phyloP scores from a whole-genome alignment of 139 green algal genomes.

The Chlamydomonas sp. region DNA sequence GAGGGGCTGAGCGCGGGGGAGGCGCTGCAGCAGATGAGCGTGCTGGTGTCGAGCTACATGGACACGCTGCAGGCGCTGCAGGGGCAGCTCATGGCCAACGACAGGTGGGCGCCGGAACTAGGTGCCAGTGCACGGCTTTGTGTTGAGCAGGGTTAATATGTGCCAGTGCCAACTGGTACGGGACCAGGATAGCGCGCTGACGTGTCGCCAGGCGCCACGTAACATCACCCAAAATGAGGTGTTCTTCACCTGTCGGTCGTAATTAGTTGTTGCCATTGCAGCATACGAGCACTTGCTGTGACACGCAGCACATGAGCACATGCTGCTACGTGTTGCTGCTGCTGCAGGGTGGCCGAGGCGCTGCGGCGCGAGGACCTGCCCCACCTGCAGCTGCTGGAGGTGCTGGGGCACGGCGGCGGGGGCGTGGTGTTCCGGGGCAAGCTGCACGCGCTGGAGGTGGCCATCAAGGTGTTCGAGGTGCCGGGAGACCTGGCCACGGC shows the following conservation, averaged over 20 bases:
- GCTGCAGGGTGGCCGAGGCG: slow-evolving; percentile 14
- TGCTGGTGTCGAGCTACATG: slow-evolving; percentile 35
- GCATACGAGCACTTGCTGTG: no score
- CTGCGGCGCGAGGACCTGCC: slow-evolving; percentile 35
- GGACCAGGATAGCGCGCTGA: no score
- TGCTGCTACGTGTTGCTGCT: neutral
- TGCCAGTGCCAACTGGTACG: no score
- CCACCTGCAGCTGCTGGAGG: slow-evolving; percentile 27
- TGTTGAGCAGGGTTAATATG: no score
- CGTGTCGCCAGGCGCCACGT: no score
- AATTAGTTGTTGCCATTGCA: no score
- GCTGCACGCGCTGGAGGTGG: slow-evolving; percentile 36
- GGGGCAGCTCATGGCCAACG: slow-evolving; percentile 32
- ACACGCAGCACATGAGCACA: no score
- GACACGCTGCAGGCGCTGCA: slow-evolving; percentile 38
- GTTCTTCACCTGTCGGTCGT: no score
- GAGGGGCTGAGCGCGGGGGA: slow-evolving; percentile 32
- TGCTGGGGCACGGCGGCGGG: slow-evolving; percentile 34
- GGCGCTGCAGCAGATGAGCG: slow-evolving; percentile 35
- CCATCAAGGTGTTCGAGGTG: slow-evolving; percentile 42
- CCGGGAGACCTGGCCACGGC: slow-evolving; percentile 34
- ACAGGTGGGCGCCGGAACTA: neutral
- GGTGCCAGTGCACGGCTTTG: no score
- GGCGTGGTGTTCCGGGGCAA: slow-evolving; percentile 41
- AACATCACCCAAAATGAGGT: no score